A percentile compares a stretch with the other conserved stretches of the same genome.
phyloP scores from a whole-genome alignment of 1,139 yeast species.

The Williopsis jadinii region DNA sequence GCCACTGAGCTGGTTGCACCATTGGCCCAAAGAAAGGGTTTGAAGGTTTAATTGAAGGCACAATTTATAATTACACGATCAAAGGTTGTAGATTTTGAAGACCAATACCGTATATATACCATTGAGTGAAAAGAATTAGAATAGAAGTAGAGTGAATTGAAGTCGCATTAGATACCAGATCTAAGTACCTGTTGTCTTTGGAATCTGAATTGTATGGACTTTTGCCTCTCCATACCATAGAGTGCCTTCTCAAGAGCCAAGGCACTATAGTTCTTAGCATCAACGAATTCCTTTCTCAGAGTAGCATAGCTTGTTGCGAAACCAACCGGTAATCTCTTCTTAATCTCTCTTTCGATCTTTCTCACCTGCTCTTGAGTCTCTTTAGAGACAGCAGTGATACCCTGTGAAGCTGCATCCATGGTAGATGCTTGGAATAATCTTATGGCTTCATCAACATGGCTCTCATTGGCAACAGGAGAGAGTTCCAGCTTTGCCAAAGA shows the following conservation, averaged over 20 bases:
- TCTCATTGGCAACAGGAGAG: slow-evolving; percentile 77
- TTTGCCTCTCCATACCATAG: slow-evolving; percentile 77
- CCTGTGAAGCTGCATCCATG: slow-evolving; percentile 92
- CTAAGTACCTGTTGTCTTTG: slow-evolving; percentile 85
- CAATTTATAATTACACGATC: background rate
- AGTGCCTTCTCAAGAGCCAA: slow-evolving; percentile 82
- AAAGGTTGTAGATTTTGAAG: background rate
- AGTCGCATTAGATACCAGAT: slow-evolving; percentile 48
- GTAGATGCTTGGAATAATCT: slow-evolving; percentile 94
- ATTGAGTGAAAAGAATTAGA: no score
- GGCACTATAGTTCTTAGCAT: slow-evolving; percentile 55
- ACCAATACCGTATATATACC: background rate
- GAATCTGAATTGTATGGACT: slow-evolving; percentile 78
- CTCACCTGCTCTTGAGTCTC: slow-evolving; percentile 64
- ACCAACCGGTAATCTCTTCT: slow-evolving; percentile 90
- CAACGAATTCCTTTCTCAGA: slow-evolving; percentile 77
- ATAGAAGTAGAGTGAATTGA: no score
- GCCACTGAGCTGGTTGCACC: slow-evolving; percentile 85
- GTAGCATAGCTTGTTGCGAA: slow-evolving; percentile 92
- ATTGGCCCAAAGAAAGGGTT: slow-evolving; percentile 26
- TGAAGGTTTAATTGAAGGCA: background rate
- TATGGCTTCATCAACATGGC: slow-evolving; percentile 94
- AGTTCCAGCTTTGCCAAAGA: slow-evolving; percentile 83
- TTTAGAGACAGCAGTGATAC: slow-evolving; percentile 40
- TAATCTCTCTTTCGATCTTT: slow-evolving; percentile 75